Conservation (phyloP, 192 early-diverging fungal genomes). For the Entophlyctis luteolus region DNA sequence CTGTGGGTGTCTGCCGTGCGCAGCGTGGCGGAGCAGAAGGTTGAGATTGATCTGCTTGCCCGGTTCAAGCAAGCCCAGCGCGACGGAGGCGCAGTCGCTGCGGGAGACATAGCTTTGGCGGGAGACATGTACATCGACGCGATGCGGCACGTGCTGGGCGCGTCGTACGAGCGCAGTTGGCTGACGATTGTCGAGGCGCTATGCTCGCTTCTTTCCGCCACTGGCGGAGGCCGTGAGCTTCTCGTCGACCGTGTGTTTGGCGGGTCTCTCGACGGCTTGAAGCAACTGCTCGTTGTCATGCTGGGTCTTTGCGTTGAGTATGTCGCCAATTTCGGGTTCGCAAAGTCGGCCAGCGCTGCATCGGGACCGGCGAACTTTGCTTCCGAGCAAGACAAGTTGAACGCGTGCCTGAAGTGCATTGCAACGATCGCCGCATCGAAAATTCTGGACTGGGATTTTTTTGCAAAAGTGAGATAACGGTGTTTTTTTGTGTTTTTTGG, state of each 20-base stretch:
- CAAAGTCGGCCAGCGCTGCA: background rate
- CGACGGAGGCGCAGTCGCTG: background rate
- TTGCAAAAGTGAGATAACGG: background rate
- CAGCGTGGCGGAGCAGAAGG: conserved; percentile 61
- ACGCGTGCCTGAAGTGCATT: conserved; percentile 53
- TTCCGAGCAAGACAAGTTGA: conserved; percentile 12
- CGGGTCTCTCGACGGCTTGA: background rate
- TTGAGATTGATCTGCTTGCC: conserved; percentile 57
- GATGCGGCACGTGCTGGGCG: conserved; percentile 63
- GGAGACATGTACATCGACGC: conserved; percentile 50
- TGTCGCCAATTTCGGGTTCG: conserved; percentile 14
- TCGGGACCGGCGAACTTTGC: background rate
- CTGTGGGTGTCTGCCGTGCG: conserved; percentile 60
- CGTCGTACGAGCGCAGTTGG: conserved; percentile 43
- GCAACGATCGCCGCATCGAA: conserved; percentile 43
- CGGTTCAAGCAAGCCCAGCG: conserved; percentile 14
- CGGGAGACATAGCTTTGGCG: background rate
- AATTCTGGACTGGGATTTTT: conserved; percentile 18
- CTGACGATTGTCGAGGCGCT: conserved; percentile 37
- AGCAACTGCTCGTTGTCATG: conserved; percentile 43
- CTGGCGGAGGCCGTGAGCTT: conserved; percentile 13
- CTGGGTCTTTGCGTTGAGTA: conserved; percentile 40
- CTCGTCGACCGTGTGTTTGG: conserved; percentile 11
- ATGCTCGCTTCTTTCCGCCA: conserved; percentile 25
- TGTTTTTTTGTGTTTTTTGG: background rate